Evolutionary conservation across 306 rosid species (phyloP).

Genomic region (Spatholobus suberectus): DNA sequence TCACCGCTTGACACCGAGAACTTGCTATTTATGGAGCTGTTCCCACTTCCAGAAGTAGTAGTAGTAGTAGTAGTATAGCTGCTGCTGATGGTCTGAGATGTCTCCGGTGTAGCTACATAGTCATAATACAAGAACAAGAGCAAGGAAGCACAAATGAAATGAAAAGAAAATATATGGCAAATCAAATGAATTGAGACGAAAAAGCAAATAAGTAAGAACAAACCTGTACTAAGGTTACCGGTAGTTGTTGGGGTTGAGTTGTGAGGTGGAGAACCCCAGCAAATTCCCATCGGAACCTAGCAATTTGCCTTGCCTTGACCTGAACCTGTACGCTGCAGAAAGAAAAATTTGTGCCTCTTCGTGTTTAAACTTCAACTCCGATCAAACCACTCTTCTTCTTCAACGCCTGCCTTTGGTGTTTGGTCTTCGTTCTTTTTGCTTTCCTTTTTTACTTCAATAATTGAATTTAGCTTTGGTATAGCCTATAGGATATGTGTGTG

Average conservation of each 20-base stretch:
- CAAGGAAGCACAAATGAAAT: neutral
- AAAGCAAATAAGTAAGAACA: neutral
- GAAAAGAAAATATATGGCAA: neutral
- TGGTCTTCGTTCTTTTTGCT: neutral
- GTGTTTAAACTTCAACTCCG: neutral
- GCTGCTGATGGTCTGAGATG: conserved; percentile 62
- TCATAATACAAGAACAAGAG: neutral
- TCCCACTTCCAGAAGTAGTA: conserved; percentile 59
- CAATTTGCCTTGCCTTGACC: no score
- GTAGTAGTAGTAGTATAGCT: conserved; percentile 33
- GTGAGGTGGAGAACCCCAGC: conserved; percentile 66
- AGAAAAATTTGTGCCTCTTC: neutral
- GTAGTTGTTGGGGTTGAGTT: conserved; percentile 44
- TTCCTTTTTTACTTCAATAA: neutral
- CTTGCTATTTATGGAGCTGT: conserved; percentile 57
- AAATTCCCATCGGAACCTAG: conserved; percentile 69
- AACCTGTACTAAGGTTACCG: conserved; percentile 64
- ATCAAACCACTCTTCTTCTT: neutral
- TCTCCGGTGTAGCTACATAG: conserved; percentile 43
- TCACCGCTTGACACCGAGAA: conserved; percentile 68
- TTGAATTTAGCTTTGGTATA: neutral
- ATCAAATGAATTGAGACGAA: neutral
- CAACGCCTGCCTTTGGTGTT: neutral
- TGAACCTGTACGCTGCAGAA: no score
- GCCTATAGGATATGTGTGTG: neutral